Conservation (phyloP, 768 basidiomycete genomes). For the Pleurotus djamor region DNA sequence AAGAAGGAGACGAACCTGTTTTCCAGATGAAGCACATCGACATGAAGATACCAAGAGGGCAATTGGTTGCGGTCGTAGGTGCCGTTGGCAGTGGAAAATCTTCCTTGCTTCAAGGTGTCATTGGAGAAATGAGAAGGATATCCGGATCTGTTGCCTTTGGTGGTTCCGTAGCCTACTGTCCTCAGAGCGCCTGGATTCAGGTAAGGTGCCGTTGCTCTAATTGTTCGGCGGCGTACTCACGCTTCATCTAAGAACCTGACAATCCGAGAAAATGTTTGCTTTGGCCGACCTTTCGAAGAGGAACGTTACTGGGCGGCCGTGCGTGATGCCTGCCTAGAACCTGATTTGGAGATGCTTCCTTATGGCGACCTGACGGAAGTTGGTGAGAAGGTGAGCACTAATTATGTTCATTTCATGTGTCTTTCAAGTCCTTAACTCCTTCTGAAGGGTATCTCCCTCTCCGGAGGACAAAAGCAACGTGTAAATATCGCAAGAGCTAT, state of each 20-base stretch:
- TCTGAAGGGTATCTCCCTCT: constrained; percentile 75
- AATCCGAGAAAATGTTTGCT: constrained; percentile 86
- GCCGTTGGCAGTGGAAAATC: constrained; percentile 75
- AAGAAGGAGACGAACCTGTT: constrained; percentile 35
- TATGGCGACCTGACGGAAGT: constrained; percentile 84
- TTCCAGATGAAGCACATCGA: constrained; percentile 69
- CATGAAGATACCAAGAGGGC: constrained; percentile 69
- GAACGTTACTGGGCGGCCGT: constrained; percentile 82
- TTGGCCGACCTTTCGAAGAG: constrained; percentile 81
- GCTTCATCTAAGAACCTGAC: constrained; percentile 60
- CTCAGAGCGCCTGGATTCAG: constrained; percentile 92
- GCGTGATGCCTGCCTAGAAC: constrained; percentile 72
- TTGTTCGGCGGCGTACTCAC: neutral
- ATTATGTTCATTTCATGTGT: constrained; percentile 4
- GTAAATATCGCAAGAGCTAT: constrained; percentile 86
- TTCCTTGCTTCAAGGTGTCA: constrained; percentile 68
- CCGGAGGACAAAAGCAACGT: constrained; percentile 79
- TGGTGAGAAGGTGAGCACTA: constrained; percentile 55
- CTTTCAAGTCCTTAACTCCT: constrained; percentile 1
- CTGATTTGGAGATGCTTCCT: constrained; percentile 75
- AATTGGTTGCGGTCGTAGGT: constrained; percentile 84
- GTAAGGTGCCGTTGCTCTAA: constrained; percentile 22
- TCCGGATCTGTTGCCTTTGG: constrained; percentile 69
- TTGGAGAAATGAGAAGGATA: constrained; percentile 81
- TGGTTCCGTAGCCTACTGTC: constrained; percentile 78